Base-by-base conservation (phyloP, 2,329 filamentous ascomycete genomes). In the Monilinia laxa region DNA sequence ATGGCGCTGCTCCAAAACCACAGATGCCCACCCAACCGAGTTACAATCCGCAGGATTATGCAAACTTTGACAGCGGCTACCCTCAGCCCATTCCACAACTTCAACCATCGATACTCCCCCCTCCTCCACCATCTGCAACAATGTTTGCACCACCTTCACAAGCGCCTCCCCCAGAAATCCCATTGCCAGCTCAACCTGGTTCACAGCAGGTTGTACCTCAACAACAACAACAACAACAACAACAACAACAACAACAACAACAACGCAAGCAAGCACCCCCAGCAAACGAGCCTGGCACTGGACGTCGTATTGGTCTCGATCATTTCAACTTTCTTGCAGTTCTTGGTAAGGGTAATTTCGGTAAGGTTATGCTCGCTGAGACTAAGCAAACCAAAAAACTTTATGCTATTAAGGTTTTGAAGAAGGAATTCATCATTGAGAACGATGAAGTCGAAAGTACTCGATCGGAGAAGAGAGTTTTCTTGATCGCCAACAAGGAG, bases 381-480 rank as follows among this genome's bases (percentile, higher is more conserved):
- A 97, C 95, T 1, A 99, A 99, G 83, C 88, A 88, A 65, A 88
- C 91, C 12, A 92, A 93, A 79, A 91, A 94, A 78, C 83, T 99
- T 10, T 99, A 98, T 77, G 95, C 95, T 67, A 99, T 99, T 79
- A 99, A 99, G 80, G 95, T 99, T 49, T 82, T 99, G 73, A 99
- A 99, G 85, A 99, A 99, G 81, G 95, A 99, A 78, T 99, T 99
- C 78, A 99, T 99, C 76, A 99, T 99, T 70, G 96, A 99, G 78
- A 97, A 99, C 71, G 95, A 99, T 76, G 95, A 99, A 81, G 95
- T 99, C 10, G 95, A 99, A 79, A 98, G 94, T 79, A 97, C 93
- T 53, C 88, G 94, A 71, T 99, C 95, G 0, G 95, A 99, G 80
- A 99, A 99, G 85, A 87, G 95, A 70, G 96, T 99, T 20, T 97